Conservation (phyloP, 1,284 basidiomycete species). For the Rhodotorula sp. region DNA sequence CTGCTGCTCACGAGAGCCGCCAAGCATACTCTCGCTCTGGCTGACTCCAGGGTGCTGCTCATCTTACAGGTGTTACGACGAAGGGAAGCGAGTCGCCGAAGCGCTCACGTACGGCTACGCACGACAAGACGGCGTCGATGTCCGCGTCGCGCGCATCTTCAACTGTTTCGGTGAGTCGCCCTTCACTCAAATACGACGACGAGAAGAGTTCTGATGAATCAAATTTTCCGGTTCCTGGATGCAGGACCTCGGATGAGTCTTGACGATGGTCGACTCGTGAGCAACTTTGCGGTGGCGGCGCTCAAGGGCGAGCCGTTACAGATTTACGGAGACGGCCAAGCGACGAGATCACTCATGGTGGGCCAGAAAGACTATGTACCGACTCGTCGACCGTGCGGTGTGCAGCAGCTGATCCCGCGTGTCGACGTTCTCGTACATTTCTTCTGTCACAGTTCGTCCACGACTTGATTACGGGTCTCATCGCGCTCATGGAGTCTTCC, state of each 20-base stretch:
- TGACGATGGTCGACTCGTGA: slow-evolving; percentile 91
- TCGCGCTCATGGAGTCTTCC: slow-evolving; percentile 72
- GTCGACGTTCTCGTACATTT: too few species aligned
- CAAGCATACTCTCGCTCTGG: too few species aligned
- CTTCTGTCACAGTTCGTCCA: slow-evolving; percentile 57
- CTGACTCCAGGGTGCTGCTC: background rate
- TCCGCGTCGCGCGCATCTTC: slow-evolving; percentile 93
- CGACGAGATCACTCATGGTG: slow-evolving; percentile 82
- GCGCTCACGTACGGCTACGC: slow-evolving; percentile 93
- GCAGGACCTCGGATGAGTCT: slow-evolving; percentile 72
- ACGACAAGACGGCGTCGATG: slow-evolving; percentile 88
- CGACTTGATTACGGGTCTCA: slow-evolving; percentile 55
- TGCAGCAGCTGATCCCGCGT: too few species aligned
- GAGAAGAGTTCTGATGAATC: background rate
- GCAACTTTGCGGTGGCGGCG: slow-evolving; percentile 97
- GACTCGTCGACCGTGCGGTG: background rate
- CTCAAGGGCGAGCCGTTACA: slow-evolving; percentile 85
- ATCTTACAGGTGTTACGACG: slow-evolving; percentile 73
- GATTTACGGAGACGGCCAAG: slow-evolving; percentile 89
- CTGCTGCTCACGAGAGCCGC: too few species aligned
- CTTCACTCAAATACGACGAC: background rate
- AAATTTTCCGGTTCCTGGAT: background rate
- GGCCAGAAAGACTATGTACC: slow-evolving; percentile 53
- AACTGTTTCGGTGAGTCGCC: slow-evolving; percentile 62
- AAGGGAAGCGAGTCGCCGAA: slow-evolving; percentile 57